Base-by-base conservation (phyloP, 2,329 filamentous ascomycete genomes). In the Scorias spongiosa region DNA sequence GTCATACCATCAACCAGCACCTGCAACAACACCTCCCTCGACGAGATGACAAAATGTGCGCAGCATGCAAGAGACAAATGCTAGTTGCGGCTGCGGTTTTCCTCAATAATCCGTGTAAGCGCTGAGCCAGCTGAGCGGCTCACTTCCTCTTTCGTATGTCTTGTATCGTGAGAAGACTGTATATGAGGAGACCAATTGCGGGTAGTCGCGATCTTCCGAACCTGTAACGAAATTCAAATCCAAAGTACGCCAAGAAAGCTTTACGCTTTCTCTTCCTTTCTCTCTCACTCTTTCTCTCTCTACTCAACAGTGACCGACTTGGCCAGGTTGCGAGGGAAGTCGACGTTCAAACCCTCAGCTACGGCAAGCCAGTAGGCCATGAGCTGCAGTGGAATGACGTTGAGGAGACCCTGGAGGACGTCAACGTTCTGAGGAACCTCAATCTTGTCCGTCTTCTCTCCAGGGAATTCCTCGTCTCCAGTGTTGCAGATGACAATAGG, bases 251-350 rank as follows among this genome's bases (percentile, higher is more conserved):
- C 20, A 26, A 26, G 20, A 36, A 36, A 36, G 4, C 32, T 4
- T 12, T 36, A 3, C 32, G 4, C 32, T 4, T 36, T 9, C 32
- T 12, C 32, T 15, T 12, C 15, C 12, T n/a, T 10, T n/a, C 29
- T 10, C 29, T n/a, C 29, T 9, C 29, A 32, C n/a, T 32, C 29
- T 10, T 10, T 9, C 29, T 10, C 29, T 42, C 28, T 11, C 49
- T 89, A 98, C 78, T 98, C 91, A 55, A 98, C 91, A 51, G 91
- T 98, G 52, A 98, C 91, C 51, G 87, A 94, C 79, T 98, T 98
- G 65, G 91, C 91, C 69, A 98, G 70, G 73, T 98, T 98, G 60
- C 91, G 83, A 46, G 91, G 91, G 78, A 96, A 96, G 64, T 98
- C 91, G 48, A 98, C 91, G 63, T 98, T 96, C 54, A 95, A 73